Conservation (phyloP, 2,329 filamentous ascomycete genomes). For the Fonsecaea pedrosoi region DNA sequence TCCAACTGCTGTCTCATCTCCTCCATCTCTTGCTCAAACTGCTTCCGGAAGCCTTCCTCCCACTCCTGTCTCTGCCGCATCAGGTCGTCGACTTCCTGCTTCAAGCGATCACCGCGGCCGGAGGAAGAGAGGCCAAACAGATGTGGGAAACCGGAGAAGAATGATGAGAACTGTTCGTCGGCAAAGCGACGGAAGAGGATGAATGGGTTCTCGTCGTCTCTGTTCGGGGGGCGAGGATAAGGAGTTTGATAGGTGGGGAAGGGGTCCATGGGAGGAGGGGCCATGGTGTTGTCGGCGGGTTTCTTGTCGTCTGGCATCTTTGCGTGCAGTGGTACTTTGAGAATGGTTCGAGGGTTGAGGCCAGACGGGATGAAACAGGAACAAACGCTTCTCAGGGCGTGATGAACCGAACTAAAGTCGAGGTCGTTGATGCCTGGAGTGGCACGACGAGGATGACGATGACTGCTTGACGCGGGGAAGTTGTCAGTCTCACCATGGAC, state of each 20-base stretch:
- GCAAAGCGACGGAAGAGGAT: constrained; percentile 67
- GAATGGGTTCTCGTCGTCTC: constrained; percentile 61
- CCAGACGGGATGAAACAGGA: background rate
- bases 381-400: background rate
- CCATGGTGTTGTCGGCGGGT: constrained; percentile 24
- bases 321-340: background rate
- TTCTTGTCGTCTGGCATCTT: constrained; percentile 42
- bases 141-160: constrained; percentile 58
- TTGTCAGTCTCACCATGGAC: background rate
- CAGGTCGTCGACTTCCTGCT: constrained; percentile 31
- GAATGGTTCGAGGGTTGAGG: background rate
- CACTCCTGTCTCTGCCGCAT: constrained; percentile 32
- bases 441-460: constrained; percentile 7
- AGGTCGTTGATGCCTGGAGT: constrained; percentile 21
- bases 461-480: constrained; percentile 15
- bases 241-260: constrained; percentile 40
- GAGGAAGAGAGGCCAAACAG: constrained; percentile 25
- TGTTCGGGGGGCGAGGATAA: constrained; percentile 36
- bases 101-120: constrained; percentile 14
- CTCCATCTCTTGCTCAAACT: constrained; percentile 38
- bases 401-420: constrained; percentile 6
- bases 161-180: constrained; percentile 62
- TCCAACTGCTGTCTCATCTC: constrained; percentile 34
- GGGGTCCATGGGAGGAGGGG: constrained; percentile 40
- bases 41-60: constrained; percentile 35